Percentiles rank a stretch among this genome's conserved stretches.
Evolutionary conservation across 2,329 filamentous ascomycete species (phyloP).

Genomic region (Acephala macrosclerotiorum): DNA sequence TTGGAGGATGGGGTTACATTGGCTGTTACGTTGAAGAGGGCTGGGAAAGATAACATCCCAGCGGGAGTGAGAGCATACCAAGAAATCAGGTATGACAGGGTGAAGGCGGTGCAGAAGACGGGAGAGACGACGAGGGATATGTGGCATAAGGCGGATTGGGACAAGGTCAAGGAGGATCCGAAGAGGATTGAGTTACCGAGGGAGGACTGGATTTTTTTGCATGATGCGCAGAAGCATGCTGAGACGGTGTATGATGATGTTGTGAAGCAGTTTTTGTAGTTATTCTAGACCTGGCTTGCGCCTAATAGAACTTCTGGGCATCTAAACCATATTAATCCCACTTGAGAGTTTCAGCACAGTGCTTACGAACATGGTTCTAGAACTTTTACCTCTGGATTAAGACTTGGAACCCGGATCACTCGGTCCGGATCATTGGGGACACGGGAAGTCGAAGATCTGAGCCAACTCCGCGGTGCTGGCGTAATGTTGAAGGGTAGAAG

Average conservation of each 20-base stretch:
- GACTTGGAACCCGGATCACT: too few relatives aligned
- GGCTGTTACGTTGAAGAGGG: slow-evolving; percentile 43
- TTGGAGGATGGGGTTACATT: slow-evolving; percentile 49
- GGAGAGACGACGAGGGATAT: slow-evolving; percentile 36
- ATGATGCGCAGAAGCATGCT: slow-evolving; percentile 38
- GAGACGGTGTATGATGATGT: slow-evolving; percentile 34
- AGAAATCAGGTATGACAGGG: slow-evolving; percentile 35
- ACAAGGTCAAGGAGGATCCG: slow-evolving; percentile 34
- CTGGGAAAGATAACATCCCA: slow-evolving; percentile 31
- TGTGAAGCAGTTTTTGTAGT: slow-evolving; percentile 22
- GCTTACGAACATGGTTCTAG: too few relatives aligned
- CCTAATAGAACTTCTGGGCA: not conserved
- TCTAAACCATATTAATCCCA: not conserved
- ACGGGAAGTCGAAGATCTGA: too few relatives aligned
- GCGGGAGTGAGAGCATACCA: slow-evolving; percentile 31
- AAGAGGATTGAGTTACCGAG: slow-evolving; percentile 32
- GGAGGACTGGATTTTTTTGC: slow-evolving; percentile 34
- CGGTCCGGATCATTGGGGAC: too few relatives aligned
- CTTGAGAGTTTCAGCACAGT: not conserved
- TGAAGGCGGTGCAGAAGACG: slow-evolving; percentile 36
- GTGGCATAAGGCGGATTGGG: slow-evolving; percentile 38
- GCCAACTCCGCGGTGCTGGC: too few relatives aligned
- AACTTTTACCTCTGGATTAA: too few relatives aligned
- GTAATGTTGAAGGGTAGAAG: too few relatives aligned
- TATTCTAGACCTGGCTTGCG: not conserved